Evolutionary conservation across 2,329 filamentous ascomycete genomes (phyloP), one percentile per base, ranked within the genome.

Genomic region (Fusarium haematococcum): DNA sequence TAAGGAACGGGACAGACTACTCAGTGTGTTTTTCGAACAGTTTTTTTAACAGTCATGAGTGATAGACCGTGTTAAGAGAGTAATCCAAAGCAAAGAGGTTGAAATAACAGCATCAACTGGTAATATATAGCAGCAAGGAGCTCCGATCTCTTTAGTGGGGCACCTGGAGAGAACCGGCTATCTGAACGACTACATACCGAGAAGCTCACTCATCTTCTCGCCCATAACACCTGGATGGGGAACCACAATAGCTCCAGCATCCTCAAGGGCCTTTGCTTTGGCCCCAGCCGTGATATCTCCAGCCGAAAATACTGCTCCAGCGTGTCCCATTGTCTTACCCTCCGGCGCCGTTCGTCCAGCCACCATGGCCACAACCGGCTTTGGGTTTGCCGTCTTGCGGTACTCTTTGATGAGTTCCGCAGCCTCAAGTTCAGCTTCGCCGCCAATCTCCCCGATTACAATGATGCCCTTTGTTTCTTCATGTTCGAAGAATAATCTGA

Each of bases 351-450:
- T 87, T 68, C 88, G 82, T 1, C 93, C 93, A 13, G 90, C 91
- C 18, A 94, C 87, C 65, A 94, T 86, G 50, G 91, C 91, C 78
- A 93, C 68, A 30, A 84, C 86, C 67, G 86, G 91, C 86, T 95
- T 95, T 0, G 92, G 91, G 60, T 90, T 88, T 8, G 83, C 74
- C 9, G 89, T 85, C 63, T 83, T 86, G 13, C 84, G 86, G 79
- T 94, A 94, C n/a, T 91, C 88, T 60, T 81, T 85, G 69, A 95
- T 93, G 85, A 92, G 91, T 20, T 93, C 91, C 1, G 93, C 93
- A 14, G 93, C 93, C 77, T 91, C 89, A 43, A 93, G 86, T 80
- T 95, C 93, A 4, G 91, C 90, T 20, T 88, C 89, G 1, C 93
- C 92, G 13, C 93, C 93, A 68, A 94, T 88, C 79, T 95, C 93